These are phyloP conservation scores for Tylopilus rubrobrunneus DNA, from an alignment of 768 basidiomycete species.

Conservation along the genomic window DNA sequence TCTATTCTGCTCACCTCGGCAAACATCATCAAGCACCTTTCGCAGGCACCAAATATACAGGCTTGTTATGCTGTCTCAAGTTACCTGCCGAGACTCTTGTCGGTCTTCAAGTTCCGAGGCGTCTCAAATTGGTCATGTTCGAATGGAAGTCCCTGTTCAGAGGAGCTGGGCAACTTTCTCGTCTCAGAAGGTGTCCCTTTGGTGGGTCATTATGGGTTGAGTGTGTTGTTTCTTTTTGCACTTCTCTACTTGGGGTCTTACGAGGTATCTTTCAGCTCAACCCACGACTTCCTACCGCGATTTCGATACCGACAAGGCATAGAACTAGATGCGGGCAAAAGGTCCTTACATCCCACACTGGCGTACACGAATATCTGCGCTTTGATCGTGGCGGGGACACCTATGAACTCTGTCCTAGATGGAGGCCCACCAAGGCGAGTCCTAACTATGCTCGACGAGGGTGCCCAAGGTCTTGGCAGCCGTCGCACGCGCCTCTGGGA, in stretches of 20 bases:
- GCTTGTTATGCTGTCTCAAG: slow-evolving; percentile 37
- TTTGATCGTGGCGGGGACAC: no score
- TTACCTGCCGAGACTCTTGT: slow-evolving; percentile 46
- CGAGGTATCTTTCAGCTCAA: slow-evolving; percentile 6
- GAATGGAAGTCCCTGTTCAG: slow-evolving; percentile 50
- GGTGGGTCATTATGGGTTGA: slow-evolving; percentile 47
- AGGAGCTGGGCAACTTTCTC: slow-evolving; percentile 50
- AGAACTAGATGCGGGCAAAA: slow-evolving; percentile 49
- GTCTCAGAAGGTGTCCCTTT: slow-evolving; percentile 46
- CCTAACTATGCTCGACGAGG: slow-evolving; percentile 65
- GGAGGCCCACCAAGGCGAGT: no score
- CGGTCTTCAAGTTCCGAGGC: slow-evolving; percentile 38
- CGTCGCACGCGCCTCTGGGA: slow-evolving; percentile 95
- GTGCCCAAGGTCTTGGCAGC: slow-evolving; percentile 96
- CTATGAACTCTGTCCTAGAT: no score
- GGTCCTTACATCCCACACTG: slow-evolving; percentile 10
- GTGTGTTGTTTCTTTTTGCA: slow-evolving; percentile 26
- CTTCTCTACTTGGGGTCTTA: background rate
- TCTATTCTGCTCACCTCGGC: slow-evolving; percentile 44
- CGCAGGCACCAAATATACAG: slow-evolving; percentile 30
- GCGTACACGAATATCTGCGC: no score
- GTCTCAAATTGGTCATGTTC: slow-evolving; percentile 47
- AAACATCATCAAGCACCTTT: slow-evolving; percentile 40
- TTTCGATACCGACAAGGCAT: slow-evolving; percentile 47
- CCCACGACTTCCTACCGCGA: slow-evolving; percentile 47